A percentile compares a stretch with the other conserved stretches of the same genome.
These are phyloP conservation scores for Brassica hybrid DNA, from an alignment of 441 rosid genomes.

Conservation along the genomic window DNA sequence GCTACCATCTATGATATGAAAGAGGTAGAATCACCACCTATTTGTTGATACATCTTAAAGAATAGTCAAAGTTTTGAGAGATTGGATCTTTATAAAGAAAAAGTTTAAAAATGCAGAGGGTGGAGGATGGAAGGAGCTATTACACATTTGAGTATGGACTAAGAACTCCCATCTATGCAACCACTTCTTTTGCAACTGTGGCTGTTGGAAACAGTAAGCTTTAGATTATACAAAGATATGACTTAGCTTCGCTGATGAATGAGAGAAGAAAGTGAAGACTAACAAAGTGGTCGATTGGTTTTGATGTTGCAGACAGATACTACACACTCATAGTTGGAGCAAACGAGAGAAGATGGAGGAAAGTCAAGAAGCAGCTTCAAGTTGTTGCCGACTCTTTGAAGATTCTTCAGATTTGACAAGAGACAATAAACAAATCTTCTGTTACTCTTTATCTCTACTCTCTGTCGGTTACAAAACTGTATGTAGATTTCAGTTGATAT, in stretches of 20 bases:
- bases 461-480: neutral
- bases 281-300: neutral
- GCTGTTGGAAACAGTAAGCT: conserved; percentile 78
- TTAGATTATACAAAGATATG: neutral
- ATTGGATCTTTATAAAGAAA: neutral
- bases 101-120: conserved; percentile 56
- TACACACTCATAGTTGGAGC: conserved; percentile 91
- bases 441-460: conserved; percentile 1
- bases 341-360: conserved; percentile 85
- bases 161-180: conserved; percentile 67
- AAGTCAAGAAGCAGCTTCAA: conserved; percentile 68
- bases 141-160: conserved; percentile 83
- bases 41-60: neutral
- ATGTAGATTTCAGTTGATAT: conserved; percentile 12
- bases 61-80: conserved; percentile 15
- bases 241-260: neutral
- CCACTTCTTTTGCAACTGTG: conserved; percentile 73
- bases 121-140: conserved; percentile 72
- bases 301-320: conserved; percentile 61
- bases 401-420: conserved; percentile 60
- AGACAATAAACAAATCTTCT: conserved; percentile 3
- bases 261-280: neutral
- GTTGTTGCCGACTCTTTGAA: conserved; percentile 91
- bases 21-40: conserved; percentile 52
- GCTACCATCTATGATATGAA: conserved; percentile 60